Base-by-base conservation (phyloP, 208 protist species). In the Phytomonas sp. region DNA sequence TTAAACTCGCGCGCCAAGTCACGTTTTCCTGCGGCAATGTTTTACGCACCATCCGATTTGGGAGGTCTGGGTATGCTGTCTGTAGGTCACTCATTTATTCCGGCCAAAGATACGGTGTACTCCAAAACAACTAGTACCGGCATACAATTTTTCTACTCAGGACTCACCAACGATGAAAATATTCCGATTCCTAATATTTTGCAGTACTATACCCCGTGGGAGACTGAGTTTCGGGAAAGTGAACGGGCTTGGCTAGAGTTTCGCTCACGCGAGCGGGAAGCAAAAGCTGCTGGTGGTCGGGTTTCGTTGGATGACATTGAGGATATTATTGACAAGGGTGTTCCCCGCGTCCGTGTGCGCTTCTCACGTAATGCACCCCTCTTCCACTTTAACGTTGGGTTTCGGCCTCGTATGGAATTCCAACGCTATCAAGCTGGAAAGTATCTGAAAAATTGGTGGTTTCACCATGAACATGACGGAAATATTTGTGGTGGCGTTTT, bases 1-100 rank as follows among this genome's bases (percentile, higher is more conserved):
- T 86, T 99, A 68, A 99, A 99, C 85, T 99, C 98, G 6, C 99
- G 99, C 86, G 99, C 99, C 92, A 99, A 99, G 70, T 93, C 93
- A 42, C 93, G 99, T 70, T 99, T 99, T 87, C 99, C 99, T 26
- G 98, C 94, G 10, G 98, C 99, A 3, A 99, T 99, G 61, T 99
- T 99, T 82, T 99, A 99, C 89, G 98, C 98, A 16, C 98, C 98
- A 2, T 98, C 98, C 67, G 98, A 99, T 79, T 81, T 99, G 1
- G 97, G 97, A 74, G 97, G 97, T 33, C 83, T 99, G 14, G 99
- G 99, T 64, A 99, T 99, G 99, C 87, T 99, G 40, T 99, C 98
- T 14, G 99, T 99, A 75, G 99, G 99, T 37, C 98, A 99, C 81
- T 97, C 99, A 0, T 95, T 99, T 23, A 99, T 99, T 70, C 99